Percentiles rank a stretch among this genome's conserved stretches.
phyloP scores from a whole-genome alignment of 2,329 filamentous ascomycete genomes.

The Colletotrichum brevisporum region DNA sequence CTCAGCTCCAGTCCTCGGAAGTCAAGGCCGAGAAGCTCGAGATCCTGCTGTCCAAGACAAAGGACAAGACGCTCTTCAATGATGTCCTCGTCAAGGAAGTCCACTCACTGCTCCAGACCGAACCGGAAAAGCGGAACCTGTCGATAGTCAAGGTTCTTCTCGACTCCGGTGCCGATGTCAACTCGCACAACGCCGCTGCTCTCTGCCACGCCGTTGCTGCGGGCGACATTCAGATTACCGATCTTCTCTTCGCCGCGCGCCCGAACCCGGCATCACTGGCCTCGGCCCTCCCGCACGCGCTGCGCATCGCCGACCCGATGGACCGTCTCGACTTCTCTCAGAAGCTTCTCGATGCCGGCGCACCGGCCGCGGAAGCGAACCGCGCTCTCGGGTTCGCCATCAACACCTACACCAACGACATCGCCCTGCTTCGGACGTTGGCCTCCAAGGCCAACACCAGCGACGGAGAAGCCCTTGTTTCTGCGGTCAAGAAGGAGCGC shows the following conservation, averaged over 20 bases:
- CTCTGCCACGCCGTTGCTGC: constrained; percentile 65
- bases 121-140: constrained; percentile 55
- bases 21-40: constrained; percentile 65
- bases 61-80: constrained; percentile 59
- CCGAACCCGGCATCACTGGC: constrained; percentile 62
- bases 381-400: constrained; percentile 67
- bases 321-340: constrained; percentile 66
- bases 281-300: constrained; percentile 65
- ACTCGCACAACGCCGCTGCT: constrained; percentile 65
- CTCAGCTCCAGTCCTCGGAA: constrained; percentile 58
- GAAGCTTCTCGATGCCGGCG: constrained; percentile 64
- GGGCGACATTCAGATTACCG: constrained; percentile 60
- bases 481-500: constrained; percentile 61
- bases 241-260: constrained; percentile 61
- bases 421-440: constrained; percentile 62
- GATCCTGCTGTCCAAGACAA: constrained; percentile 59
- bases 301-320: constrained; percentile 65
- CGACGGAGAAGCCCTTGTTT: constrained; percentile 63
- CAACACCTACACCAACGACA: constrained; percentile 61
- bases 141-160: constrained; percentile 63
- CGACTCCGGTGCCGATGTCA: constrained; percentile 67
- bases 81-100: constrained; percentile 66
- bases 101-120: constrained; percentile 57
- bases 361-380: constrained; percentile 63
- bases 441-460: constrained; percentile 62